phyloP scores from a whole-genome alignment of 2,329 filamentous ascomycete genomes.

The Diplodia sapinea region DNA sequence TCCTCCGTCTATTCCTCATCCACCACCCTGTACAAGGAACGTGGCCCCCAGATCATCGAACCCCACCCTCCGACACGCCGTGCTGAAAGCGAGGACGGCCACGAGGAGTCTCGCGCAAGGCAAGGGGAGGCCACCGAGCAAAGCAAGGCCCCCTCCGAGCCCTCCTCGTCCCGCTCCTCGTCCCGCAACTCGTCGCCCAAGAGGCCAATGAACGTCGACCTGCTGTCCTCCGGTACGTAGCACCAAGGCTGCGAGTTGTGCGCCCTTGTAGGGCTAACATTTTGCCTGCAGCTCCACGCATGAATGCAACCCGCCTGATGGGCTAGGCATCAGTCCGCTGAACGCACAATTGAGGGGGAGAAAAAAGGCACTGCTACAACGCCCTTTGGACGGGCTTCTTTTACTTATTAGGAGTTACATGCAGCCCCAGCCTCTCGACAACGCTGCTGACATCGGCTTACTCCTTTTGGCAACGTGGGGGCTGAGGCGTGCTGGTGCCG shows the following conservation, averaged over 20 bases:
- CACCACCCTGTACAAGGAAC: conserved; percentile 8
- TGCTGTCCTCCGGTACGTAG: conserved; percentile 12
- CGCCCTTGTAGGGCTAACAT: neutral
- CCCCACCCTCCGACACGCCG: neutral
- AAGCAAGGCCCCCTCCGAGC: neutral
- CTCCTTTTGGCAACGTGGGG: conserved; percentile 7
- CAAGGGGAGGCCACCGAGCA: neutral
- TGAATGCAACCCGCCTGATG: conserved; percentile 25
- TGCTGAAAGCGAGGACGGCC: neutral
- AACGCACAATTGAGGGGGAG: neutral
- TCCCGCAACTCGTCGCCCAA: conserved; percentile 14
- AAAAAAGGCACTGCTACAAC: neutral
- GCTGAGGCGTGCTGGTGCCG: neutral
- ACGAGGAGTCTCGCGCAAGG: neutral
- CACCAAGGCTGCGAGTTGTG: neutral
- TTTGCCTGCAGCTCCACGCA: conserved; percentile 20
- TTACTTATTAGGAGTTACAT: neutral
- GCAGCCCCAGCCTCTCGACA: neutral
- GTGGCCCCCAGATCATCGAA: conserved; percentile 19
- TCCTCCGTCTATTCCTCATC: conserved; percentile 21
- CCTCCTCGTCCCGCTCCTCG: conserved; percentile 10
- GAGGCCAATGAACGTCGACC: conserved; percentile 3
- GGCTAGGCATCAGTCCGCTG: neutral
- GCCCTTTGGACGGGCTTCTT: neutral
- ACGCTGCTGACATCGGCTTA: conserved; percentile 3